These are phyloP conservation scores for Coemansia sp. DNA, from an alignment of 192 early-diverging fungal genomes.

Conservation along the genomic window DNA sequence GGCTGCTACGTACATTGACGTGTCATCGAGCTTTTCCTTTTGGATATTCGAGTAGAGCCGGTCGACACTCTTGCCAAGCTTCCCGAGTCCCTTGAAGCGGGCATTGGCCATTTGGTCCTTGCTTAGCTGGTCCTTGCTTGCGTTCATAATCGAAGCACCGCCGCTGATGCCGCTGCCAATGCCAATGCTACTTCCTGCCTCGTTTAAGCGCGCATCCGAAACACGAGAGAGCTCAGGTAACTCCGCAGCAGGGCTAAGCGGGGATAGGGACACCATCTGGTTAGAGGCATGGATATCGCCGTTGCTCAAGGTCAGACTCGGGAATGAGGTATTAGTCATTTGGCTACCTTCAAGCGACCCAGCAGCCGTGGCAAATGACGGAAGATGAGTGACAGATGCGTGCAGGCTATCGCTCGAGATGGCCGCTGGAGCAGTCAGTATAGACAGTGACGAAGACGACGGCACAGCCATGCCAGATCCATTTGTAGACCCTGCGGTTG, in stretches of 20 bases:
- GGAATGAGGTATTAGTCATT: conserved; percentile 38
- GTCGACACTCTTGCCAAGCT: conserved; percentile 59
- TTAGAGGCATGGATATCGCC: conserved; percentile 28
- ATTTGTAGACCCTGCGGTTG: not conserved
- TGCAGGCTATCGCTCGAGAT: conserved; percentile 47
- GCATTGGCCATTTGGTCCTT: conserved; percentile 56
- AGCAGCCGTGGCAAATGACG: conserved; percentile 16
- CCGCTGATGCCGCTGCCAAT: conserved; percentile 19
- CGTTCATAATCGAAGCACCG: conserved; percentile 15
- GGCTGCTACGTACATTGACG: conserved; percentile 42
- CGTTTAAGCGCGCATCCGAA: conserved; percentile 26
- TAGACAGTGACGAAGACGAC: conserved; percentile 12
- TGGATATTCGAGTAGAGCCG: conserved; percentile 58
- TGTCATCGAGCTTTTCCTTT: conserved; percentile 58
- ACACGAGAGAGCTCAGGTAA: conserved; percentile 25
- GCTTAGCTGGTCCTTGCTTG: conserved; percentile 42
- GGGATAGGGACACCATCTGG: conserved; percentile 34
- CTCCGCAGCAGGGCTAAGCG: conserved; percentile 44
- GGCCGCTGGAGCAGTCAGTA: conserved; percentile 22
- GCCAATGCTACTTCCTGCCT: conserved; percentile 13
- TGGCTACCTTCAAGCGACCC: conserved; percentile 20
- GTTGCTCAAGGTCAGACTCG: conserved; percentile 43
- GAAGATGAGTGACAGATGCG: conserved; percentile 36
- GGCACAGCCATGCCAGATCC: not conserved
- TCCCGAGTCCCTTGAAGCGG: conserved; percentile 54